Conservation (phyloP, 768 basidiomycete genomes). For the Rhizopogon rudus region DNA sequence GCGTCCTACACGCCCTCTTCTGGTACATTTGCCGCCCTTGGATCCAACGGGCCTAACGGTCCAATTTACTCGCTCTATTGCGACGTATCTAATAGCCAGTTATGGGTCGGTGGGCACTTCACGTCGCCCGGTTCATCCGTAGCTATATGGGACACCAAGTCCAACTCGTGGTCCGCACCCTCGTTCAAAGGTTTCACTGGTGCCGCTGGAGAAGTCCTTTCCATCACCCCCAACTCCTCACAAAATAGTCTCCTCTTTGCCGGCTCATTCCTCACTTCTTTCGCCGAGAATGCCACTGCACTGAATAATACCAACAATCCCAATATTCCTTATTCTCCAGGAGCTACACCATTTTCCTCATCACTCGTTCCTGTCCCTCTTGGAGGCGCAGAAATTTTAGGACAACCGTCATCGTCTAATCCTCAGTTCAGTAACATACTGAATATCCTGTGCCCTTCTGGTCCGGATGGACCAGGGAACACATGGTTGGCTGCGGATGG, state of each 20-base stretch:
- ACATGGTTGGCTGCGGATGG: slow-evolving; percentile 83
- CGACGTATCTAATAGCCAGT: slow-evolving; percentile 54
- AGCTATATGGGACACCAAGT: slow-evolving; percentile 63
- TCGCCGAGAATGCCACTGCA: slow-evolving; percentile 45
- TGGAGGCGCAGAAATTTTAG: slow-evolving; percentile 48
- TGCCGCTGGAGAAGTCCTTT: slow-evolving; percentile 58
- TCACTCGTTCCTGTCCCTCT: slow-evolving; percentile 83
- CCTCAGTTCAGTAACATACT: slow-evolving; percentile 57
- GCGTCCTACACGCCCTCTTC: slow-evolving; percentile 67
- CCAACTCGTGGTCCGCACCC: slow-evolving; percentile 66
- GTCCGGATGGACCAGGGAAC: slow-evolving; percentile 71
- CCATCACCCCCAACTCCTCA: slow-evolving; percentile 73
- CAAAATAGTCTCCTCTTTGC: slow-evolving; percentile 77
- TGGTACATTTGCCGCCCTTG: slow-evolving; percentile 55
- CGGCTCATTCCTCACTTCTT: slow-evolving; percentile 81
- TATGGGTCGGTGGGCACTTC: slow-evolving; percentile 82
- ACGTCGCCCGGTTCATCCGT: slow-evolving; percentile 62
- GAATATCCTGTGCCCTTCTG: slow-evolving; percentile 81
- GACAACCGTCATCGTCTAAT: slow-evolving; percentile 58
- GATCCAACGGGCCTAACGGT: slow-evolving; percentile 68
- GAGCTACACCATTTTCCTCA: slow-evolving; percentile 83
- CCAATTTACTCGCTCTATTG: slow-evolving; percentile 73
- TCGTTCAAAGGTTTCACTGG: slow-evolving; percentile 83
- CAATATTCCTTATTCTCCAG: slow-evolving; percentile 76
- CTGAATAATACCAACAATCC: slow-evolving; percentile 72